Base-by-base conservation (phyloP, 176 grass and related monocot genomes). In the Microstegium vimineum region DNA sequence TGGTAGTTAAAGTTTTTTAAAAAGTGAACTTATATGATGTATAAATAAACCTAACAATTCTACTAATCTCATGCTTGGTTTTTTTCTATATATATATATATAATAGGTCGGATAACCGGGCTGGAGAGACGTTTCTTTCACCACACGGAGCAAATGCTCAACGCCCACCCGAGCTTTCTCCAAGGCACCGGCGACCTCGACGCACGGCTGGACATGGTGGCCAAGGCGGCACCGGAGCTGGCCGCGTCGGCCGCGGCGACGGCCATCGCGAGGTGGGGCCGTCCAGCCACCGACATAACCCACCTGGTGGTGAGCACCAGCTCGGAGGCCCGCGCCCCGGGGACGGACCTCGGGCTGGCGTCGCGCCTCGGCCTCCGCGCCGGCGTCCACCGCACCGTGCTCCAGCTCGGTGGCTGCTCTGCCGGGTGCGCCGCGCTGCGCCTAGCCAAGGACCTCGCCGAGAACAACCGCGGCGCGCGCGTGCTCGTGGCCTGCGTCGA, bases 381-480 rank as follows among this genome's bases (percentile, higher is more conserved):
- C 59, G 0, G 3, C 36, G 75, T 64, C 37, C 15, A 14, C 57
- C 59, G 75, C 75, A 78, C 36, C 15, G 10, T 9, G 74, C 74
- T 76, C 74, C 54, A 76, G 22, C 74, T 76, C 52, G 18, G 15
- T 11, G 54, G 34, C 34, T 76, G 74, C 74, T 61, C 54, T 2
- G 54, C 54, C 20, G 74, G 74, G 32, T 40, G 11, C 54, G 74
- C 34, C 35, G 33, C 74, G 5, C 31, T 62, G 20, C 74, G 54
- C 51, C 34, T 76, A 2, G 74, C 74, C 74, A 76, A 76, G 45
- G 71, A 76, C 54, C 33, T 76, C 12, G 49, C 73, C 17, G 73
- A 75, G 73, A 75, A 75, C 73, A 72, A 30, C 73, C 73, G 73
- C 49, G 49, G 74, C 74, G 74, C 74, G 22, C 74, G 74, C n/a